Conservation (phyloP, 2,329 filamentous ascomycete genomes). For the Fusarium irregulare region DNA sequence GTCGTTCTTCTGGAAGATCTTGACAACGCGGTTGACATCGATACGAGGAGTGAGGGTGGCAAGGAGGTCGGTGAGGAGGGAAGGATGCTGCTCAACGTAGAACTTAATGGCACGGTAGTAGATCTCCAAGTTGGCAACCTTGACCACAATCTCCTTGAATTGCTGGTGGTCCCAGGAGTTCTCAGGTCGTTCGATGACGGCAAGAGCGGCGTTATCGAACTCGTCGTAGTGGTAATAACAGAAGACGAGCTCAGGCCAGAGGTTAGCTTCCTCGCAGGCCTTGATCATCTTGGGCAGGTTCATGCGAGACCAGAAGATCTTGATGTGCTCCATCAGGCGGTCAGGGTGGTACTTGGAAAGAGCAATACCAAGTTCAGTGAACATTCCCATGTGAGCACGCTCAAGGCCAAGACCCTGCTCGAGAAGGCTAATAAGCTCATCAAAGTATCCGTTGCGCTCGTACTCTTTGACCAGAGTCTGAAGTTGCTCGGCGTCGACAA, state of each 20-base stretch:
- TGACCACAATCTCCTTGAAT: slow-evolving; percentile 98
- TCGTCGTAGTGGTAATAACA: slow-evolving; percentile 98
- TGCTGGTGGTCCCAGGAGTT: slow-evolving; percentile 99
- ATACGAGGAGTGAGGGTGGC: slow-evolving; percentile 92
- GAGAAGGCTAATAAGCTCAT: slow-evolving; percentile 93
- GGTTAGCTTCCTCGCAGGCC: slow-evolving; percentile 90
- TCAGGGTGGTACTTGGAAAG: slow-evolving; percentile 96
- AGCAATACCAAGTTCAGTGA: slow-evolving; percentile 91
- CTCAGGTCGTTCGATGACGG: slow-evolving; percentile 96
- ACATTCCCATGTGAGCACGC: slow-evolving; percentile 95
- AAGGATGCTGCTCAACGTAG: slow-evolving; percentile 96
- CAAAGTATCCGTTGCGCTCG: slow-evolving; percentile 96
- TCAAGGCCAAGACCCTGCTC: slow-evolving; percentile 96
- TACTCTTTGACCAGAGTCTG: slow-evolving; percentile 95
- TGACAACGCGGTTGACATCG: slow-evolving; percentile 98
- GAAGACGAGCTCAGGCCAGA: slow-evolving; percentile 98
- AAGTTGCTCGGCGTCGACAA: slow-evolving; percentile 96
- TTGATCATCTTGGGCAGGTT: slow-evolving; percentile 98
- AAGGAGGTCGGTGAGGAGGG: slow-evolving; percentile 93
- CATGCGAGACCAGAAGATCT: slow-evolving; percentile 97
- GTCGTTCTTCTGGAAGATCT: slow-evolving; percentile 98
- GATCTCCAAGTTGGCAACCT: slow-evolving; percentile 98
- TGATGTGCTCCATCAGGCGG: slow-evolving; percentile 96
- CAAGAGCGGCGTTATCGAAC: slow-evolving; percentile 94
- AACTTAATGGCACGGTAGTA: slow-evolving; percentile 98